Conservation (phyloP, 129 eudicot genomes). For the Artemisia annua region DNA sequence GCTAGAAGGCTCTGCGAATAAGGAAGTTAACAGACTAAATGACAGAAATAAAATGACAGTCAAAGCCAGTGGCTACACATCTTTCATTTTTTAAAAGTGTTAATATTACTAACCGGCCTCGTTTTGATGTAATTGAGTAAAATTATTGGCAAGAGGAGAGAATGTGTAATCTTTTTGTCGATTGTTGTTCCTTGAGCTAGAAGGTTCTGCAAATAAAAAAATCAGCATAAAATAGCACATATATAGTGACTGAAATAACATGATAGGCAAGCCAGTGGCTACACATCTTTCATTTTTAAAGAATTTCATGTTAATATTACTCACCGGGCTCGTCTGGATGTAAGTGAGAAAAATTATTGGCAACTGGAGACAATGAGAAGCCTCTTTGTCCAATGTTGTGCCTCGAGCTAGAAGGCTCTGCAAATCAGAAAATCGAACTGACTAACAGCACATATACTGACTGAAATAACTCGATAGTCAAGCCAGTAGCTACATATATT, state of each 20-base stretch:
- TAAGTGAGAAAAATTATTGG: slow-evolving; percentile 16
- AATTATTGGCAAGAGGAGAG: slow-evolving; percentile 11
- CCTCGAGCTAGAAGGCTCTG: slow-evolving; percentile 27
- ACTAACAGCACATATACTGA: too few relatives aligned
- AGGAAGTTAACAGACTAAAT: not conserved
- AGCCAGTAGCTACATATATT: not conserved
- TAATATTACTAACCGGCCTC: slow-evolving; percentile 7
- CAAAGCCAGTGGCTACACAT: not conserved
- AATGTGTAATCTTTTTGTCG: slow-evolving; percentile 12
- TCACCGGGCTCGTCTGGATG: slow-evolving; percentile 18
- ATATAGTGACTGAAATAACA: not conserved
- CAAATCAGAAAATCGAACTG: not conserved
- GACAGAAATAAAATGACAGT: not conserved
- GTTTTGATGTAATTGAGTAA: slow-evolving; percentile 22
- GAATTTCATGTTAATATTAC: too few relatives aligned
- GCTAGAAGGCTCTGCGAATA: slow-evolving; percentile 25
- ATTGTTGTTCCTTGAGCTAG: slow-evolving; percentile 16
- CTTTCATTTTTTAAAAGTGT: too few relatives aligned
- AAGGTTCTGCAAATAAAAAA: slow-evolving; percentile 21
- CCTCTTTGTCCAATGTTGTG: slow-evolving; percentile 12
- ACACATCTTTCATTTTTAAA: not conserved
- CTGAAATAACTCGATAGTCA: too few relatives aligned
- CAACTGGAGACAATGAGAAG: slow-evolving; percentile 9
- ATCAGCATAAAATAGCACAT: not conserved
- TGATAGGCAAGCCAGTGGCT: too few relatives aligned